Evolutionary conservation across 495 filamentous ascomycete species (phyloP), one percentile per base, ranked within the genome.

Genomic region (Xylaria grammica): DNA sequence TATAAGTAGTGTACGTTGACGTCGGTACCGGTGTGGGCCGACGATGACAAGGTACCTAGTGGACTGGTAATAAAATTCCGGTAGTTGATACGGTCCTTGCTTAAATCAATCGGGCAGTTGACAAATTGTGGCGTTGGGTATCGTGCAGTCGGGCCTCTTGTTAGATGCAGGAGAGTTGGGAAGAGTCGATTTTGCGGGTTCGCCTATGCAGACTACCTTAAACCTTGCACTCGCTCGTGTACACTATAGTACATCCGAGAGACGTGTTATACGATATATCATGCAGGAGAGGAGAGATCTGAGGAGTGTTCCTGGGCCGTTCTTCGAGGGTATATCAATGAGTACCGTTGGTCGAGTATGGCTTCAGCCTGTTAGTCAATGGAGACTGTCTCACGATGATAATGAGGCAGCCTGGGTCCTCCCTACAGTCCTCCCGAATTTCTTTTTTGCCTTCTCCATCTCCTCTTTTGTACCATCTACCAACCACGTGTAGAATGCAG

Each of bases 111-210:
- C 42, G 19, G 61, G 48, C 51, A 57, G 51, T 36, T 49, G 50
- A 46, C 22, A 57, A 50, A 29, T 10, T 36, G 61, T 63, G 61
- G 61, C 61, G 61, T 34, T 44, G 61, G 61, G 40, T 57, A 38
- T 40, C 52, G 52, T 55, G 51, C 59, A 42, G 48, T 27, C 26
- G 22, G 34, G 15, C 45, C 40, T 11, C 52, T 45, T 15, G 15
- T 42, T 44, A 27, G 22, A 19, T 19, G 32, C 52, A 22, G 22
- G 34, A 36, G 38, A 42, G 53, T 36, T 44, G 34, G 32, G 22
- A 9, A 17, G 3, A 7, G 17, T 9, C 7, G 40, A 42, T 9
- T 20, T 0, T 22, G 50, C 34, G 52, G 34, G 32, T 20, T 55
- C 52, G 52, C 34, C 10, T 40, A 55, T 27, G 51, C 3, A 27